A percentile compares a stretch with the other conserved stretches of the same genome.
These are phyloP conservation scores for Mortierella sp. DNA, from an alignment of 371 early-diverging fungal genomes.

Conservation along the genomic window DNA sequence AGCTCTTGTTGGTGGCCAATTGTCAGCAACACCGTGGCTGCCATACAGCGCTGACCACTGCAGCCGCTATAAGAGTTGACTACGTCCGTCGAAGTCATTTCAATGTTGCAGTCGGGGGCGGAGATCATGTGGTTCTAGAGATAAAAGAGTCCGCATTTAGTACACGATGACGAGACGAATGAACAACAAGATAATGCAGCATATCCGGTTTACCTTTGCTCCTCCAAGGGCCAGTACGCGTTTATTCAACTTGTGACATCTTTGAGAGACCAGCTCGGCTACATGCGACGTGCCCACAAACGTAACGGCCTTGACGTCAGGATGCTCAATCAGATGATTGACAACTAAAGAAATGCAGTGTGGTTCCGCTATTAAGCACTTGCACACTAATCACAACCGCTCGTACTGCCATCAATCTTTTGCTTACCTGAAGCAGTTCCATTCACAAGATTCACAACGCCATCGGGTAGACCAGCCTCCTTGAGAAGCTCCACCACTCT, in stretches of 20 bases:
- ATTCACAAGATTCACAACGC: slow-evolving; percentile 80
- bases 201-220: slow-evolving; percentile 56
- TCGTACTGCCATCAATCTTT: too few species aligned
- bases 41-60: slow-evolving; percentile 76
- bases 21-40: slow-evolving; percentile 76
- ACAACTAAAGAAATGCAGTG: slow-evolving; percentile 52
- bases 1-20: slow-evolving; percentile 74
- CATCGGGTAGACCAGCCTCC: slow-evolving; percentile 72
- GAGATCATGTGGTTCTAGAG: slow-evolving; percentile 78
- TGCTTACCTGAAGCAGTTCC: slow-evolving; percentile 60
- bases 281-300: slow-evolving; percentile 80
- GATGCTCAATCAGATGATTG: slow-evolving; percentile 62
- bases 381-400: too few species aligned
- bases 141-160: too few species aligned
- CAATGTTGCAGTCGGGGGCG: slow-evolving; percentile 75
- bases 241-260: slow-evolving; percentile 65
- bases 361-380: neutral
- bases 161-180: too few species aligned
- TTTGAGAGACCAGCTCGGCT: slow-evolving; percentile 64
- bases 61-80: slow-evolving; percentile 78
- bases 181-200: too few species aligned
- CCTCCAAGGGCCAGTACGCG: slow-evolving; percentile 76
- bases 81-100: slow-evolving; percentile 77
- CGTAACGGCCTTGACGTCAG: slow-evolving; percentile 70
- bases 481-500: slow-evolving; percentile 66